phyloP scores from a whole-genome alignment of 2,329 filamentous ascomycete species.

The Cylindrodendrum hubeiense region DNA sequence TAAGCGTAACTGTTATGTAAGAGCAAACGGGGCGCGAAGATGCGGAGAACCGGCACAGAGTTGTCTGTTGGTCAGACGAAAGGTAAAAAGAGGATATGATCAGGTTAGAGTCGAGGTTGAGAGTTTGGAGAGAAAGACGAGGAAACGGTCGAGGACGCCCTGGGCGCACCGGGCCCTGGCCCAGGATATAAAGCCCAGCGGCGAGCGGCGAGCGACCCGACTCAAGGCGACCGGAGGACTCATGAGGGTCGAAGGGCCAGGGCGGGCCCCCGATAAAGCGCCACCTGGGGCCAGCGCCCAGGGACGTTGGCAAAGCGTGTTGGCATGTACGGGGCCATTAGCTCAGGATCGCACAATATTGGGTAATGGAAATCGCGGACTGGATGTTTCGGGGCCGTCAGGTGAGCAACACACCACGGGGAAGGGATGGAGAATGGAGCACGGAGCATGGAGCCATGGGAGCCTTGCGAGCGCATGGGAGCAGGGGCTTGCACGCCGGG shows the following conservation, averaged over 20 bases:
- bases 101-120: not conserved
- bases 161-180: conserved; percentile 16
- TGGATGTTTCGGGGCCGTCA: conserved; percentile 48
- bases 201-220: conserved; percentile 22
- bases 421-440: conserved; percentile 27
- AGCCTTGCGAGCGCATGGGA: conserved; percentile 5
- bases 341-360: conserved; percentile 53
- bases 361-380: conserved; percentile 63
- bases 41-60: not conserved
- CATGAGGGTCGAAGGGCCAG: conserved; percentile 16
- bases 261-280: conserved; percentile 21
- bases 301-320: conserved; percentile 33
- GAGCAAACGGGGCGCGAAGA: conserved; percentile 14
- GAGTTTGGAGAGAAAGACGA: conserved; percentile 3
- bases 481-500: not conserved
- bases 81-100: not conserved
- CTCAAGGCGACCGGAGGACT: conserved; percentile 14
- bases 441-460: conserved; percentile 21
- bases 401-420: conserved; percentile 46
- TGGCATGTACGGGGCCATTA: conserved; percentile 47
- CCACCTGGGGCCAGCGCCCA: conserved; percentile 24
- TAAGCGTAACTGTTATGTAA: conserved; percentile 30
- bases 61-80: conserved; percentile 7
- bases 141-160: not conserved
- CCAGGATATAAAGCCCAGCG: conserved; percentile 23